Evolutionary conservation across 1,284 basidiomycete species (phyloP).

Genomic region (Trametes hirsuta): DNA sequence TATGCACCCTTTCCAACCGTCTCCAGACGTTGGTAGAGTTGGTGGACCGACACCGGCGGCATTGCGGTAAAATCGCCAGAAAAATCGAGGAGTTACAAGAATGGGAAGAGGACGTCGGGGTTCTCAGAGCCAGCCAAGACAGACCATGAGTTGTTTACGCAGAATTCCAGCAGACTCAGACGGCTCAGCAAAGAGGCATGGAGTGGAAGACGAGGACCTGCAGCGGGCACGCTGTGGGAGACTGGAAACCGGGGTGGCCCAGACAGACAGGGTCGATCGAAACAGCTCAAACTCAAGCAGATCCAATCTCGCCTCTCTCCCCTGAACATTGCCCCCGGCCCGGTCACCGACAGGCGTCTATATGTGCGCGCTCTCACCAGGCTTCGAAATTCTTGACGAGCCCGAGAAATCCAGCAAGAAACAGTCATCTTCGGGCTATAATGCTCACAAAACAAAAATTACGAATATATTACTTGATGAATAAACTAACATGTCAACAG

Average conservation of each 20-base stretch:
- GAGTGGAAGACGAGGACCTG: background rate
- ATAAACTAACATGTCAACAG: too few species aligned
- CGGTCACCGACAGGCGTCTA: too few species aligned
- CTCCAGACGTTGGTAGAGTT: conserved; percentile 57
- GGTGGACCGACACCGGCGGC: conserved; percentile 40
- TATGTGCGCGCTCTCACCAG: too few species aligned
- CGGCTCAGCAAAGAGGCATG: conserved; percentile 10
- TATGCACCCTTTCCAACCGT: conserved; percentile 91
- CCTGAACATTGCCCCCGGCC: too few species aligned
- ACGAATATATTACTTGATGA: too few species aligned
- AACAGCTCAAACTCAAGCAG: too few species aligned
- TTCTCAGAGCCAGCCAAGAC: conserved; percentile 11
- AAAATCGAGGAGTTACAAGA: background rate
- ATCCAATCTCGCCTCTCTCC: too few species aligned
- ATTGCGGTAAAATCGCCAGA: conserved; percentile 16
- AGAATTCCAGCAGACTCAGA: background rate
- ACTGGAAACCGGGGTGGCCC: background rate
- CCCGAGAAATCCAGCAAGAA: too few species aligned
- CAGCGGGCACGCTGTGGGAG: conserved; percentile 8
- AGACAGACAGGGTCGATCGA: too few species aligned
- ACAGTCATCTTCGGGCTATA: too few species aligned
- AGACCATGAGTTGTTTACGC: conserved; percentile 7
- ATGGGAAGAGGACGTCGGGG: conserved; percentile 9
- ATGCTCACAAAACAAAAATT: too few species aligned
- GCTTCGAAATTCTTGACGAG: too few species aligned